These are phyloP conservation scores for Boechera divaricarpa DNA, from an alignment of 345 rosid genomes.

Conservation along the genomic window DNA sequence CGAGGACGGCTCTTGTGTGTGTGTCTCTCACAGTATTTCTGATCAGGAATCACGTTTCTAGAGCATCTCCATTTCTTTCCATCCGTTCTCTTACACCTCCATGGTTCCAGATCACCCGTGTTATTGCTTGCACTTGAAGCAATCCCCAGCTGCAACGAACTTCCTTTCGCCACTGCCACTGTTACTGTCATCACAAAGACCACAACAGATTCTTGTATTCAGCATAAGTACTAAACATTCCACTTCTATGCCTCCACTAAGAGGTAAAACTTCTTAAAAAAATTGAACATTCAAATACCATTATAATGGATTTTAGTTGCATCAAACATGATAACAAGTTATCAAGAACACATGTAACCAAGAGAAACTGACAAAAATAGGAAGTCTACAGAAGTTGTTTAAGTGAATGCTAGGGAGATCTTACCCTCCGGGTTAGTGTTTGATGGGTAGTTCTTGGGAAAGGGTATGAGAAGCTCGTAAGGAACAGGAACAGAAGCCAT, in stretches of 20 bases:
- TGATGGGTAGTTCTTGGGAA: conserved; percentile 22
- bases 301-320: not conserved
- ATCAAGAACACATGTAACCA: conserved; percentile 34
- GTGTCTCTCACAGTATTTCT: conserved; percentile 91
- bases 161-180: conserved; percentile 32
- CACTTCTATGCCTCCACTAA: not conserved
- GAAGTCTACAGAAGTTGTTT: not conserved
- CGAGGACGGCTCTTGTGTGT: conserved; percentile 91
- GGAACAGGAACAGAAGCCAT: conserved; percentile 84
- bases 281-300: not conserved
- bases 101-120: conserved; percentile 59
- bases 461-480: conserved; percentile 58
- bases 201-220: conserved; percentile 7
- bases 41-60: conserved; percentile 76
- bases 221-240: not conserved
- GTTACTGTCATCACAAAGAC: conserved; percentile 27
- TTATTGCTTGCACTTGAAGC: conserved; percentile 45
- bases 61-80: conserved; percentile 98
- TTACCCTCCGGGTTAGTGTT: conserved; percentile 40
- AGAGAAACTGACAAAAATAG: conserved; percentile 52
- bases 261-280: not conserved
- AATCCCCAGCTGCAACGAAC: conserved; percentile 46
- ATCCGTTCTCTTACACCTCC: conserved; percentile 89
- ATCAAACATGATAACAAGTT: conserved; percentile 14
- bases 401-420: conserved; percentile 7